These are phyloP conservation scores for Bauhinia variegata DNA, from an alignment of 306 rosid species.

Conservation along the genomic window DNA sequence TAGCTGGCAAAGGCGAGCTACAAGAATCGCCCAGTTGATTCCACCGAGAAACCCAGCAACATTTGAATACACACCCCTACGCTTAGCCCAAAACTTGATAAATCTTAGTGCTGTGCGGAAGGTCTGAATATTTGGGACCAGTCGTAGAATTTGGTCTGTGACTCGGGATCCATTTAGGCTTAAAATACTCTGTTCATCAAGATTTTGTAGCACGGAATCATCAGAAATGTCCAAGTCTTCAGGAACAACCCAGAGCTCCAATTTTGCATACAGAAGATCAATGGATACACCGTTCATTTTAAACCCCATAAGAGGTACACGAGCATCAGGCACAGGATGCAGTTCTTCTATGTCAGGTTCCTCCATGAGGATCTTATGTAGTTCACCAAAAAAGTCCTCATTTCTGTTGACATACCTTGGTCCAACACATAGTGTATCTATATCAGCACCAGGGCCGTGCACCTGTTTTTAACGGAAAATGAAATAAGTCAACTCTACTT, in stretches of 20 bases:
- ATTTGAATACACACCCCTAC: not conserved
- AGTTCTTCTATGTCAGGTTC: not conserved
- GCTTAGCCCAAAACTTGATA: slow-evolving; percentile 7
- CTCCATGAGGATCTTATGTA: not conserved
- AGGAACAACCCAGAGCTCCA: not conserved
- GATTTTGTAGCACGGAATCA: not conserved
- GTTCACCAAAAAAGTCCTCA: slow-evolving; percentile 3
- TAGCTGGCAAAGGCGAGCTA: slow-evolving; percentile 9
- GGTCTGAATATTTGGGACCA: slow-evolving; percentile 8
- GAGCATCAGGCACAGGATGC: slow-evolving; percentile 5
- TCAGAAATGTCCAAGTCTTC: slow-evolving; percentile 18
- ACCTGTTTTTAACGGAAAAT: not conserved
- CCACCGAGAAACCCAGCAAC: slow-evolving; percentile 18
- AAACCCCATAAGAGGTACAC: slow-evolving; percentile 13
- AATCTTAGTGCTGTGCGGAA: slow-evolving; percentile 7
- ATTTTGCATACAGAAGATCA: slow-evolving; percentile 12
- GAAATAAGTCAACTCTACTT: not conserved
- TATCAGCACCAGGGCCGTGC: slow-evolving; percentile 6
- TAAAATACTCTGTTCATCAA: not conserved
- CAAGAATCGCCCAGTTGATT: slow-evolving; percentile 14
- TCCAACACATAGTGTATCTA: slow-evolving; percentile 19
- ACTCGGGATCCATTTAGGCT: slow-evolving; percentile 4
- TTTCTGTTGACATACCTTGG: slow-evolving; percentile 4
- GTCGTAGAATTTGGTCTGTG: not conserved
- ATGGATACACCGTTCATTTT: slow-evolving; percentile 1